Percentiles rank a stretch among this genome's conserved stretches.
Evolutionary conservation across 2,329 filamentous ascomycete species (phyloP).

Genomic region (Aspergillus pseudonomiae): DNA sequence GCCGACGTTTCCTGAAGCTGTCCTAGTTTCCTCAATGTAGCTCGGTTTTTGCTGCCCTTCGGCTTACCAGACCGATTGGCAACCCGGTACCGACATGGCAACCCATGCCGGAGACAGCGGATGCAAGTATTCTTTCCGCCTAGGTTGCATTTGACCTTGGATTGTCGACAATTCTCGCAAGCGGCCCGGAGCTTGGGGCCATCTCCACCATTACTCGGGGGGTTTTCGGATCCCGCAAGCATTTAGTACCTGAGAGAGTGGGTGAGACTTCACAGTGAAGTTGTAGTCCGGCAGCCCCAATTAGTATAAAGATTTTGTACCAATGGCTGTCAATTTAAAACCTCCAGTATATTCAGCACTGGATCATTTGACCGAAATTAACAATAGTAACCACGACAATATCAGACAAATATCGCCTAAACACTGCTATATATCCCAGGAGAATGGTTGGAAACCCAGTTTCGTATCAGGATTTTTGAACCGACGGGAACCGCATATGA

Average conservation of each 20-base stretch:
- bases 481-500: conserved; percentile 36
- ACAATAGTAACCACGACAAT: neutral
- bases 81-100: conserved; percentile 41
- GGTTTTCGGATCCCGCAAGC: conserved; percentile 29
- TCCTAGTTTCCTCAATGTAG: conserved; percentile 40
- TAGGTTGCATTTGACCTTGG: conserved; percentile 44
- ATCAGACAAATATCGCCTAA: conserved; percentile 4
- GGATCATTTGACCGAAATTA: neutral
- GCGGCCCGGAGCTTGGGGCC: conserved; percentile 41
- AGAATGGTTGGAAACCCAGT: conserved; percentile 19
- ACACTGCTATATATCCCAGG: conserved; percentile 22
- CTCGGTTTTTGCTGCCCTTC: conserved; percentile 44
- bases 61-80: conserved; percentile 45
- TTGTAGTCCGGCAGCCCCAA: neutral
- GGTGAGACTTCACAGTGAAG: neutral
- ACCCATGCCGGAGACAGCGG: conserved; percentile 41
- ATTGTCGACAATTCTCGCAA: conserved; percentile 44
- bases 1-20: conserved; percentile 36
- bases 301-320: neutral
- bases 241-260: conserved; percentile 20
- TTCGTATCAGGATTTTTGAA: conserved; percentile 34
- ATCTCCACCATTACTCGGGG: conserved; percentile 27
- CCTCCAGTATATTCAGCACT: neutral
- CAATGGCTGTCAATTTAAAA: neutral
- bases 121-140: conserved; percentile 41